Evolutionary conservation across 2,329 filamentous ascomycete species (phyloP).

Genomic region (Graphilbum sp.): DNA sequence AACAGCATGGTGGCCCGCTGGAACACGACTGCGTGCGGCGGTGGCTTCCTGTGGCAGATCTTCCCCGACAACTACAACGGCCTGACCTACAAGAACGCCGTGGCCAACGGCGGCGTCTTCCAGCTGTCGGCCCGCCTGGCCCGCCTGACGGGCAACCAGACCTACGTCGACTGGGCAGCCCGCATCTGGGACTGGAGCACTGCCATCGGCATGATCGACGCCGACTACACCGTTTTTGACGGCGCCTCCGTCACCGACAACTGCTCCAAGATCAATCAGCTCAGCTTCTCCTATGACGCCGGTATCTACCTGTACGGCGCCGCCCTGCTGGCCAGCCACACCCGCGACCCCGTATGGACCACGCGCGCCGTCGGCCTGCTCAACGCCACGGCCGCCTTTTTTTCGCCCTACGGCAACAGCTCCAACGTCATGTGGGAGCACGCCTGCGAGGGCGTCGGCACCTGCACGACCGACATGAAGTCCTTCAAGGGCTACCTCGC

Average conservation of each 20-base stretch:
- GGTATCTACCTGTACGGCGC: constrained; percentile 51
- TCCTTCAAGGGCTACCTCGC: constrained; percentile 54
- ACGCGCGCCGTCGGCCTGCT: constrained; percentile 35
- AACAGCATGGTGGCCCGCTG: constrained; percentile 54
- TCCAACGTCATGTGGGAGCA: constrained; percentile 48
- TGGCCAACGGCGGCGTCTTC: constrained; percentile 72
- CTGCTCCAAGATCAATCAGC: constrained; percentile 34
- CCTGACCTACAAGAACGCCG: constrained; percentile 68
- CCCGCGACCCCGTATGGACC: constrained; percentile 32
- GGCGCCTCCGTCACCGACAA: constrained; percentile 38
- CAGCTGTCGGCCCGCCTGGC: constrained; percentile 63
- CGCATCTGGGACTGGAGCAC: constrained; percentile 51
- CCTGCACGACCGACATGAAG: constrained; percentile 47
- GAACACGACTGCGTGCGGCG: constrained; percentile 50
- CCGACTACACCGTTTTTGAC: constrained; percentile 40
- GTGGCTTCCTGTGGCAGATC: constrained; percentile 72
- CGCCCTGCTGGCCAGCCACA: constrained; percentile 46
- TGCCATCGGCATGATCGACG: constrained; percentile 38
- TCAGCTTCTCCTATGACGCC: constrained; percentile 49
- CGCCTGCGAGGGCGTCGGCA: constrained; percentile 42
- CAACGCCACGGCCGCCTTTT: constrained; percentile 20
- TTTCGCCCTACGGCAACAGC: constrained; percentile 27
- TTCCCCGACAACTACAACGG: constrained; percentile 56
- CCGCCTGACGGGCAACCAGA: constrained; percentile 49
- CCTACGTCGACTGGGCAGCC: constrained; percentile 49